Percentiles rank a stretch among this genome's conserved stretches.
Evolutionary conservation across 441 rosid genomes (phyloP).

Genomic region (Populus hybrid): DNA sequence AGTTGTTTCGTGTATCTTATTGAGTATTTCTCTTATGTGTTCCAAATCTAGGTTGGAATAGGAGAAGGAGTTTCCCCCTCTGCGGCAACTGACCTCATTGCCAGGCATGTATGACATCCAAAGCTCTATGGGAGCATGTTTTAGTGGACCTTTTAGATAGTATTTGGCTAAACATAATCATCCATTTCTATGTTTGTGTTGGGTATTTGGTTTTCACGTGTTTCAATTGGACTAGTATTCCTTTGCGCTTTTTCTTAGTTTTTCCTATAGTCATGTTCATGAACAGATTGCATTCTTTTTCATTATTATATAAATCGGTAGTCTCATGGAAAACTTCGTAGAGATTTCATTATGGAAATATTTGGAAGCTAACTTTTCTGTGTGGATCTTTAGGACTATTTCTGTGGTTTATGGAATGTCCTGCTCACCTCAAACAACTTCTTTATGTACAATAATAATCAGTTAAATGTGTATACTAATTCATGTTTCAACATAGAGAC

Average conservation of each 20-base stretch:
- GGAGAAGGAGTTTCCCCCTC: conserved; percentile 99
- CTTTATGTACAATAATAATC: background rate
- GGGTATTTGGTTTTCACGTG: background rate
- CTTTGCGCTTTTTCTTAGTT: background rate
- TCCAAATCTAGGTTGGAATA: conserved; percentile 77
- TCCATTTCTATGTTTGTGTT: background rate
- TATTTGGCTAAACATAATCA: background rate
- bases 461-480: background rate
- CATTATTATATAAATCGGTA: background rate
- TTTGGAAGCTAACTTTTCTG: background rate
- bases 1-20: conserved; percentile 3
- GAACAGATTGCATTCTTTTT: background rate
- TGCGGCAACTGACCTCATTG: conserved; percentile 95
- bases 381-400: background rate
- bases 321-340: background rate
- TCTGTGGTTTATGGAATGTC: background rate
- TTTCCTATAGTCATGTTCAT: background rate
- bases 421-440: background rate
- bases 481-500: background rate
- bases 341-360: background rate
- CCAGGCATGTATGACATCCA: conserved; percentile 60
- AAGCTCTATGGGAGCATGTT: conserved; percentile 16
- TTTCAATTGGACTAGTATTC: too few species aligned
- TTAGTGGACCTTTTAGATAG: background rate
- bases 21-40: conserved; percentile 17